Percentiles rank a stretch among this genome's conserved stretches.
These are phyloP conservation scores for Alternaria incomplexa DNA, from an alignment of 2,329 filamentous ascomycete species.

Conservation along the genomic window DNA sequence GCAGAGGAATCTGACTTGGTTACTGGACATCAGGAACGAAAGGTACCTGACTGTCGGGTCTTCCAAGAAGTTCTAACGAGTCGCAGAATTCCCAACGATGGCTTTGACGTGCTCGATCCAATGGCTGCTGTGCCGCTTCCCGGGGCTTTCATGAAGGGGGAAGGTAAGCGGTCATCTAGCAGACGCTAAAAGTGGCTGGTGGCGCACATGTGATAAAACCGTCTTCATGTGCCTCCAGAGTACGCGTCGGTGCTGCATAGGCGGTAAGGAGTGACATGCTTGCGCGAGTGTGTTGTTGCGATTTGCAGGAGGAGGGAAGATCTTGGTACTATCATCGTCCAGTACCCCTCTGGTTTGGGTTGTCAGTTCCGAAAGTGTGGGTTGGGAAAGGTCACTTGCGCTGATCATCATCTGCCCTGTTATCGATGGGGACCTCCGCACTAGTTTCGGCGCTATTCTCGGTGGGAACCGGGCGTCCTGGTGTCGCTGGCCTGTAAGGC, in stretches of 20 bases:
- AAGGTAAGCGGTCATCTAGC: neutral
- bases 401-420: slow-evolving; percentile 1
- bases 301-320: neutral
- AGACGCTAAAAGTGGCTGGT: neutral
- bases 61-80: slow-evolving; percentile 5
- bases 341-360: slow-evolving; percentile 6
- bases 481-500: neutral
- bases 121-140: neutral
- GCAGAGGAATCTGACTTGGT: slow-evolving; percentile 7
- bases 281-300: neutral
- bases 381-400: neutral
- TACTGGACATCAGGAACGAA: slow-evolving; percentile 2
- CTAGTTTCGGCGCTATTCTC: neutral
- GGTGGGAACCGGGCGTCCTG: neutral
- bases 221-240: neutral
- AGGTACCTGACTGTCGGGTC: neutral
- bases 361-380: neutral
- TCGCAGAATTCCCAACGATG: slow-evolving; percentile 1
- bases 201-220: neutral
- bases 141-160: neutral
- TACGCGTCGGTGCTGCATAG: neutral
- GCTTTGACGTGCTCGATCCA: neutral
- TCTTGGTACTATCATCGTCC: neutral
- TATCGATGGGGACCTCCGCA: neutral
- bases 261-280: neutral